Percentiles rank a stretch among this genome's conserved stretches.
phyloP scores from a whole-genome alignment of 108 stramenopile species.

The Schizochytrium sp. region DNA sequence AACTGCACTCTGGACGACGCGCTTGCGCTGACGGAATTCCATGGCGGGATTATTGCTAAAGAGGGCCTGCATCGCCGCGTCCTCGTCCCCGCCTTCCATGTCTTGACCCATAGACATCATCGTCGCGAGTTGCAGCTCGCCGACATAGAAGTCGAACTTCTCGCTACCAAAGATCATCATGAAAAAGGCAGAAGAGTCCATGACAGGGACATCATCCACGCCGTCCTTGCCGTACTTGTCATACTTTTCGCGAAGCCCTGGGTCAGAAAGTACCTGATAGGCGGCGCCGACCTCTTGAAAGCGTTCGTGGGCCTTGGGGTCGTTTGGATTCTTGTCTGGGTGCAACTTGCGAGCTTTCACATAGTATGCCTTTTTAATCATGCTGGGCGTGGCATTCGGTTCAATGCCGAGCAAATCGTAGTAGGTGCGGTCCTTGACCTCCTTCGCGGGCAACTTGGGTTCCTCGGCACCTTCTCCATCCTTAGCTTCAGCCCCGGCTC shows the following conservation, averaged over 20 bases:
- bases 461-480: neutral
- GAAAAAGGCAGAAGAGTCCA: constrained; percentile 28
- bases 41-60: neutral
- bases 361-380: constrained; percentile 84
- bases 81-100: neutral
- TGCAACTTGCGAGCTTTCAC: constrained; percentile 75
- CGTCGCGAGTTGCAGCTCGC: constrained; percentile 28
- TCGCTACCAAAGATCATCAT: constrained; percentile 38
- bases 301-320: constrained; percentile 24
- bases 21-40: neutral
- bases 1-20: neutral
- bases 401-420: constrained; percentile 67
- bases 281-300: constrained; percentile 35
- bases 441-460: neutral
- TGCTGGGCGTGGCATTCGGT: constrained; percentile 58
- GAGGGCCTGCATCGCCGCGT: neutral
- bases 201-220: constrained; percentile 4
- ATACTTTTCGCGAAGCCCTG: constrained; percentile 18
- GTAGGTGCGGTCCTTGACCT: constrained; percentile 32
- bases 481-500: neutral
- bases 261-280: constrained; percentile 32
- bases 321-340: constrained; percentile 61
- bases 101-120: neutral
- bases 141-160: constrained; percentile 25
- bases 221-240: constrained; percentile 26